Base-by-base conservation (phyloP, 1,284 basidiomycete species). In the Tetrapyrgos nigripes region DNA sequence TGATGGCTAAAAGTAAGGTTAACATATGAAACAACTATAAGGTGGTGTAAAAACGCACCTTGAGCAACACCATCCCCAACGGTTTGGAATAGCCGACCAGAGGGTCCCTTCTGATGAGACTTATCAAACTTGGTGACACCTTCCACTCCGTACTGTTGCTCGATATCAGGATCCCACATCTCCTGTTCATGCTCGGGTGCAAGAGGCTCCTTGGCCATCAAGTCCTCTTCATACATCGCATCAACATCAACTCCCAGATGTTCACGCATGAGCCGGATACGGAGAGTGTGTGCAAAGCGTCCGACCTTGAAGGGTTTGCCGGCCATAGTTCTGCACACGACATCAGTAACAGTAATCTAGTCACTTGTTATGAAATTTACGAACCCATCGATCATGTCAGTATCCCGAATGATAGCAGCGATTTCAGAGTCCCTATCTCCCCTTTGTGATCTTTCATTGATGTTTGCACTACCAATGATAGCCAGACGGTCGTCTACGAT, bases 391-490 rank as follows among this genome's bases (percentile, higher is more conserved):
- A 99, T 91, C 93, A 98, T 92, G 71, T 99, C 97, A 4, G 96
- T 98, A 70, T 99, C 97, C 58, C 96, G 84, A 54, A 99, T 91
- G 48, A 99, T 88, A 43, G 92, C 89, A 4, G 96, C 93, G 21
- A 99, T 76, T 72, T 99, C 97, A 4, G 96, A 98, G 74, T 99
- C 97, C 45, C 97, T 89, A 73, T 99, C 97, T 37, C 97, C 97
- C 23, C 94, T 84, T 73, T 96, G 94, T 29, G 94, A 97, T 31
- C 97, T 88, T 74, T 99, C 97, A 71, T 99, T 99, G 81, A 99
- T 97, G 73, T 99, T 99, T 19, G 97, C 97, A 58, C 96, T 97
- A n/a, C 97, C 97, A 66, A 98, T 98, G 64, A 99, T 94, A n/a
- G 90, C 96, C 45, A 97, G 81, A 31, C 96, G 89, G 70, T 99